A percentile compares a stretch with the other conserved stretches of the same genome.
phyloP scores from a whole-genome alignment of 225 moss, liverwort and hornwort genomes.

The Sphagnum contortum region DNA sequence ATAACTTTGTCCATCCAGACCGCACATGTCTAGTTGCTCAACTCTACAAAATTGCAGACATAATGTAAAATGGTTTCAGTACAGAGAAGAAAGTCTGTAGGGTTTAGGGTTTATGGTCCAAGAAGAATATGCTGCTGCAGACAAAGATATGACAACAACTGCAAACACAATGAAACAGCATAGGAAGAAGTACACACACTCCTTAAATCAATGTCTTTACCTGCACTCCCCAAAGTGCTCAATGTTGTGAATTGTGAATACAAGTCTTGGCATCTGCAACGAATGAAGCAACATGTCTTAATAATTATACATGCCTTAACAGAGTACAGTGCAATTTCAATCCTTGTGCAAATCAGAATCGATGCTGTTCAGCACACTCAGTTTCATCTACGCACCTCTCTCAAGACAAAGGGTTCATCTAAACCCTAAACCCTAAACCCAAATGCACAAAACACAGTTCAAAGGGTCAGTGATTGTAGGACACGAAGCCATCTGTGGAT shows the following conservation, averaged over 20 bases:
- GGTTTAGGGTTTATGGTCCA: too few relatives aligned
- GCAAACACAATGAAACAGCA: neutral
- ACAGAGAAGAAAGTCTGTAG: neutral
- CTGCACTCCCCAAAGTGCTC: constrained; percentile 48
- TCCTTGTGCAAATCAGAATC: too few relatives aligned
- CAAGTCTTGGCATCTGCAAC: constrained; percentile 34
- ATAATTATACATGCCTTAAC: too few relatives aligned
- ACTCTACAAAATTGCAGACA: constrained; percentile 11
- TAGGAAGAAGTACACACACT: neutral
- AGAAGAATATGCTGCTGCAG: too few relatives aligned
- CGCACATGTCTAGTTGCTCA: constrained; percentile 40
- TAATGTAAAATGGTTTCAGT: neutral
- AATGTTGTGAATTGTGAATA: constrained; percentile 44
- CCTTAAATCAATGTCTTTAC: constrained; percentile 1
- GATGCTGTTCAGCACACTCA: too few relatives aligned
- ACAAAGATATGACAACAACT: neutral
- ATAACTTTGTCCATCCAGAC: constrained; percentile 24
- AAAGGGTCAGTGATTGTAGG: too few relatives aligned
- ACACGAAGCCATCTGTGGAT: too few relatives aligned
- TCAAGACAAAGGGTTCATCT: too few relatives aligned
- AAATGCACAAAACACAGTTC: too few relatives aligned
- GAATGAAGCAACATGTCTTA: neutral
- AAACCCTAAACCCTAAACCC: too few relatives aligned
- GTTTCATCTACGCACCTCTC: too few relatives aligned
- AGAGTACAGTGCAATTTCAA: too few relatives aligned